These are phyloP conservation scores for Albizia julibrissin DNA, from an alignment of 306 rosid genomes.

Conservation along the genomic window DNA sequence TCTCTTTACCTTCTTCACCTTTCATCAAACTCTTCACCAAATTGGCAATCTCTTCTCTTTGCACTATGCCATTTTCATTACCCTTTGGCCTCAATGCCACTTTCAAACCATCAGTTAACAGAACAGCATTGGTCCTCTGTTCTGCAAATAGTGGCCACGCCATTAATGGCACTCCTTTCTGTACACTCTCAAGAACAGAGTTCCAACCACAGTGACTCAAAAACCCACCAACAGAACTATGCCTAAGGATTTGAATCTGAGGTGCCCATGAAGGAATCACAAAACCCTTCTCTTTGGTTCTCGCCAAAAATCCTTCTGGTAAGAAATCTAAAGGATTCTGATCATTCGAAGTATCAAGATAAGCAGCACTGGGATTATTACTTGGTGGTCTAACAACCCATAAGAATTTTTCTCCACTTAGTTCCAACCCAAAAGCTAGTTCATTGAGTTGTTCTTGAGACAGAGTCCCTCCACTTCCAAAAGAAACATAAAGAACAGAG, in stretches of 20 bases:
- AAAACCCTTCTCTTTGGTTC: conserved; percentile 40
- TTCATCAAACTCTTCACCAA: conserved; percentile 24
- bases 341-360: conserved; percentile 1
- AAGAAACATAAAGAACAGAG: conserved; percentile 45
- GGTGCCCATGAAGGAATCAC: conserved; percentile 45
- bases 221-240: conserved; percentile 34
- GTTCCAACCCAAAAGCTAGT: conserved; percentile 44
- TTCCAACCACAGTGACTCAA: conserved; percentile 38
- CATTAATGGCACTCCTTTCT: conserved; percentile 25
- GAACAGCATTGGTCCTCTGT: conserved; percentile 24
- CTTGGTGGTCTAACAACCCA: conserved; percentile 49
- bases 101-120: conserved; percentile 9
- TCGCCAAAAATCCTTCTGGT: conserved; percentile 40
- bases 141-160: conserved; percentile 35
- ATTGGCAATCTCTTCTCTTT: conserved; percentile 24
- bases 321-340: conserved; percentile 32
- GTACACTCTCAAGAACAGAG: conserved; percentile 17
- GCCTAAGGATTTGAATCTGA: conserved; percentile 36
- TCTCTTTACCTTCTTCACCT: conserved; percentile 9
- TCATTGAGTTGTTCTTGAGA: conserved; percentile 40
- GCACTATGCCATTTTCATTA: conserved; percentile 11
- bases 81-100: conserved; percentile 25
- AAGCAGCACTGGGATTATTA: conserved; percentile 28
- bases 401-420: conserved; percentile 40
- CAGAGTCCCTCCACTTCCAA: conserved; percentile 55